Evolutionary conservation across 768 basidiomycete genomes (phyloP), one percentile per base, ranked within the genome.

Genomic region (Suillus brevipes): DNA sequence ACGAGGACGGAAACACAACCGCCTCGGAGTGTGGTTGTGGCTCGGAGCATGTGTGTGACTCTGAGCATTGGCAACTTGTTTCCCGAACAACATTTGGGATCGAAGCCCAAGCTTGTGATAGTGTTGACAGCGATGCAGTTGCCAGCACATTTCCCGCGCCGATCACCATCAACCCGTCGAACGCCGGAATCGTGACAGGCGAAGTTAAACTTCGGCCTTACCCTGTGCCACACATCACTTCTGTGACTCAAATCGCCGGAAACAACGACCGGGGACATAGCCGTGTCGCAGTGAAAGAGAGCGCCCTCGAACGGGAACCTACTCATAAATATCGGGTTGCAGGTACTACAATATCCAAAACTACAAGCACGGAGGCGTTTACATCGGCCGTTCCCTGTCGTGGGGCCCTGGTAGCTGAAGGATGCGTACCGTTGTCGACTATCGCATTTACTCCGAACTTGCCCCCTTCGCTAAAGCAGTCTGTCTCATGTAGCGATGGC

Each of bases 31-130:
- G 18, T 52, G 25, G 16, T 10, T 45, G 45, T 49, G 31, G 14
- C 31, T 53, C 31, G 7, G 31, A 53, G 52, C 52, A 34, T 31
- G 28, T 31, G 20, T 53, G 28, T 12, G 31, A 34, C 31, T 55
- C 53, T 12, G 53, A 55, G 53, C 53, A 55, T 36, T 34, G 53
- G 53, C 53, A 55, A 20, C 34, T 34, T n/a, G 53, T 55, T 34
- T 55, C 53, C 20, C 34, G 31, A n/a, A 55, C 31, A 34, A 55
- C 53, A 12, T 55, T 36, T 13, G 34, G 34, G 20, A 13, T 55
- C 31, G 31, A 55, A 36, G 20, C 53, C 5, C 53, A 55, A 36
- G 2, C 20, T 7, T 55, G 53, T 55, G 53, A 55, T 34, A 20
- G 34, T 12, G 6, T 20, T n/a, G 53, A 34, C 6, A 13, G 53